Percentiles rank a stretch among this genome's conserved stretches.
Conservation (phyloP, 2,329 filamentous ascomycete species). For the Dactylonectria macrodidyma region DNA sequence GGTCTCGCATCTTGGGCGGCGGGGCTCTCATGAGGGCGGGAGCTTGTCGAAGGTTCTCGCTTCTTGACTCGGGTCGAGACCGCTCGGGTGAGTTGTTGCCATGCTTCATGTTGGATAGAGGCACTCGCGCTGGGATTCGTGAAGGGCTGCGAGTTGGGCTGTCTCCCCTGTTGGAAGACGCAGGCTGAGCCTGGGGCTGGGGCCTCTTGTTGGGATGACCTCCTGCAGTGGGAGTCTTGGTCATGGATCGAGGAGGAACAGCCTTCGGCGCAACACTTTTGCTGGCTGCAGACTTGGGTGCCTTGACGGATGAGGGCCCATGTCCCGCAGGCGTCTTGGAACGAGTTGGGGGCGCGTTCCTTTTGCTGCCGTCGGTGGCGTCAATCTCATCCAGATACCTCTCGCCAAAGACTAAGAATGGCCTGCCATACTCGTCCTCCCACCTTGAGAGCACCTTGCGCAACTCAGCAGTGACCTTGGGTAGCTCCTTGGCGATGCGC, state of each 20-base stretch:
- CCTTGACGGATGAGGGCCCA: conserved; percentile 60
- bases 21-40: conserved; percentile 74
- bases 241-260: conserved; percentile 56
- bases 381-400: conserved; percentile 91
- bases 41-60: conserved; percentile 66
- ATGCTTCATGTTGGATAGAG: conserved; percentile 78
- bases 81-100: conserved; percentile 89
- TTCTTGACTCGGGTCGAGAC: conserved; percentile 59
- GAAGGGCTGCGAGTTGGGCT: conserved; percentile 55
- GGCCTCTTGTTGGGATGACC: conserved; percentile 49
- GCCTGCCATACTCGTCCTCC: conserved; percentile 94
- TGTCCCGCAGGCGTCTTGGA: conserved; percentile 83
- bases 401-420: conserved; percentile 94
- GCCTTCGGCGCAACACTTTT: conserved; percentile 50
- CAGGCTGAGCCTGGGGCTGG: conserved; percentile 37
- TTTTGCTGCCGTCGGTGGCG: conserved; percentile 66
- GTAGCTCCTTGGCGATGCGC: conserved; percentile 94
- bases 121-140: conserved; percentile 79
- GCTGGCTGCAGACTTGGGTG: conserved; percentile 51
- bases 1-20: conserved; percentile 93
- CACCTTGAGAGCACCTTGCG: conserved; percentile 85
- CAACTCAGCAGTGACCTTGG: conserved; percentile 90
- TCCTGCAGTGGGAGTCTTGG: conserved; percentile 71
- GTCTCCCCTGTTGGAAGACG: conserved; percentile 45
- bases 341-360: conserved; percentile 65